Base-by-base conservation (phyloP, 257 asterid genomes). In the Gentiana straminea region DNA sequence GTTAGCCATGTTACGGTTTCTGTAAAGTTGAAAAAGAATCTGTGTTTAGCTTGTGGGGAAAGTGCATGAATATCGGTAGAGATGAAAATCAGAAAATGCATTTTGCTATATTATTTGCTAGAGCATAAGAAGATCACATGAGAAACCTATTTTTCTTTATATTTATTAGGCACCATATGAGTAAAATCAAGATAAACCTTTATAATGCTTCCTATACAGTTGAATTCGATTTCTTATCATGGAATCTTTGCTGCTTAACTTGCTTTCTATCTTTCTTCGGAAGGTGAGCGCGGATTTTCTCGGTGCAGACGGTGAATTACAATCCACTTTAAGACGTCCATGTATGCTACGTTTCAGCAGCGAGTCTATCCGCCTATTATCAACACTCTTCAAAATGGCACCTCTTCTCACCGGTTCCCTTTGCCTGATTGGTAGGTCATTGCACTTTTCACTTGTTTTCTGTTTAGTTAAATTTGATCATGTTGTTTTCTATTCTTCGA, bases 231-330 rank as follows among this genome's bases (percentile, higher is more conserved):
- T n/a, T n/a, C n/a, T n/a, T 54, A 6, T 55, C 34, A 46, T 36
- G 3, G 24, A 55, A 55, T 35, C 33, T 13, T 36, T 49, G 13
- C 33, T 34, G 64, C 15, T 39, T 51, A 46, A 9, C 7, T 35
- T 52, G 51, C n/a, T 33, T 54, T n/a, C n/a, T n/a, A n/a, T n/a
- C n/a, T n/a, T n/a, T 35, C 33, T 15, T 52, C 33, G 34, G 44
- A 63, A 90, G 98, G 89, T 86, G 15, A 77, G 89, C 66, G 82
- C 77, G 6, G 96, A 90, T 70, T 79, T 78, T 75, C 86, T 90
- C 44, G 71, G 71, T 53, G 69, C 73, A 59, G 79, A 78, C 65
- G 94, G 92, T 39, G 65, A 63, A 62, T 64, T 48, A 51, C 82
- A 84, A 4, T 67, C 86, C 55, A 78, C 81, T 52, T 79, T 80